Evolutionary conservation across 2,329 filamentous ascomycete species (phyloP).

Genomic region (Fusarium pininemorale): DNA sequence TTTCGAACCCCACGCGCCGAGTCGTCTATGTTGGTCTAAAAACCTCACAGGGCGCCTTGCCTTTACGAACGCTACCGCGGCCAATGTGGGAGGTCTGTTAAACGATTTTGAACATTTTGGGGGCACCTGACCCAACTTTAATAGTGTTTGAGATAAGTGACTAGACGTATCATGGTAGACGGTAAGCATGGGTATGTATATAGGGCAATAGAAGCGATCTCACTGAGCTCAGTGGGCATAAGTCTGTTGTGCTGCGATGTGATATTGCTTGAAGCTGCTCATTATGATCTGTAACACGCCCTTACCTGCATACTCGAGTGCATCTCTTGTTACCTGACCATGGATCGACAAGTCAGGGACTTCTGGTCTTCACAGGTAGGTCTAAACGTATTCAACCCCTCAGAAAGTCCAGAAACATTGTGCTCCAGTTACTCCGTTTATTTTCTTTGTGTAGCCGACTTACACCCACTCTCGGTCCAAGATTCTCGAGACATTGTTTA

Average conservation of each 20-base stretch:
- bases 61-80: conserved; percentile 59
- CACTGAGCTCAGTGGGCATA: conserved; percentile 19
- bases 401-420: neutral
- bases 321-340: neutral
- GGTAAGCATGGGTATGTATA: conserved; percentile 14
- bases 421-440: neutral
- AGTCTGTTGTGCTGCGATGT: conserved; percentile 25
- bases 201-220: conserved; percentile 34
- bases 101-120: conserved; percentile 23
- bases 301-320: too few relatives aligned
- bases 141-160: conserved; percentile 1
- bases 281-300: neutral
- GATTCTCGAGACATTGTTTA: conserved; percentile 24
- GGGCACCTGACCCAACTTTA: neutral
- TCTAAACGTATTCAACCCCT: neutral
- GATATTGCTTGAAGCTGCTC: neutral
- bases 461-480: conserved; percentile 25
- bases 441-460: neutral
- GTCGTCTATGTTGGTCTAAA: conserved; percentile 86
- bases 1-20: conserved; percentile 74
- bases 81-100: conserved; percentile 71
- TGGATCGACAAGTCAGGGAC: neutral
- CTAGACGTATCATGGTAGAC: conserved; percentile 33
- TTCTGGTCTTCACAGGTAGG: neutral
- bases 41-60: conserved; percentile 49